A percentile compares a stretch with the other conserved stretches of the same genome.
Conservation (phyloP, 2,329 filamentous ascomycete species). For the Beauveria australis region DNA sequence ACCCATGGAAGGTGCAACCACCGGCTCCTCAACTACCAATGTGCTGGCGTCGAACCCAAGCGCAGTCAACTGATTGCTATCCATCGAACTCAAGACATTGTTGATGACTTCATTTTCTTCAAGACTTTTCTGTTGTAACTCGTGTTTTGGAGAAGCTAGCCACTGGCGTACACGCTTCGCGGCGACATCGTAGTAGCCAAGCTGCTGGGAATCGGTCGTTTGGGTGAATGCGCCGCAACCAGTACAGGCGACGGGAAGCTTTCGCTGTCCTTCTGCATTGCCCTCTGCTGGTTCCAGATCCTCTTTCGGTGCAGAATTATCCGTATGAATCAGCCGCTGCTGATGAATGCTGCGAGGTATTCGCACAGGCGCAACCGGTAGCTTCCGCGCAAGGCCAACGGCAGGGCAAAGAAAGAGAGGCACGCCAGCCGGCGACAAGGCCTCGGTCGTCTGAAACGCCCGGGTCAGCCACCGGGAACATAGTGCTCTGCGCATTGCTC, state of each 20-base stretch:
- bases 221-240: slow-evolving; percentile 61
- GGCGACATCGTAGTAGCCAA: slow-evolving; percentile 48
- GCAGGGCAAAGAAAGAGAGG: slow-evolving; percentile 42
- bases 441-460: slow-evolving; percentile 34
- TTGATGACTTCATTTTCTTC: slow-evolving; percentile 40
- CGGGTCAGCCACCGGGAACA: slow-evolving; percentile 34
- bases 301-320: slow-evolving; percentile 10
- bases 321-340: slow-evolving; percentile 21
- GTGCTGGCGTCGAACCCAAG: slow-evolving; percentile 38
- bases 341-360: slow-evolving; percentile 12
- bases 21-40: slow-evolving; percentile 23
- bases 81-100: slow-evolving; percentile 34
- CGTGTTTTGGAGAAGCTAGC: slow-evolving; percentile 19
- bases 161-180: slow-evolving; percentile 45
- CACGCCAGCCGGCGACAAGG: slow-evolving; percentile 27
- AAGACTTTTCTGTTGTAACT: slow-evolving; percentile 12
- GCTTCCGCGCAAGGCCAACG: slow-evolving; percentile 20
- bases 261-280: slow-evolving; percentile 11
- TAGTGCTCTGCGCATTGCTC: slow-evolving; percentile 36
- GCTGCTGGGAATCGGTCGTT: slow-evolving; percentile 37
- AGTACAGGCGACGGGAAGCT: slow-evolving; percentile 49
- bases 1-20: background rate
- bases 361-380: background rate
- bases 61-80: slow-evolving; percentile 32
- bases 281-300: background rate